Conservation (phyloP, 2,329 filamentous ascomycete genomes). For the Clarireedia sp. region DNA sequence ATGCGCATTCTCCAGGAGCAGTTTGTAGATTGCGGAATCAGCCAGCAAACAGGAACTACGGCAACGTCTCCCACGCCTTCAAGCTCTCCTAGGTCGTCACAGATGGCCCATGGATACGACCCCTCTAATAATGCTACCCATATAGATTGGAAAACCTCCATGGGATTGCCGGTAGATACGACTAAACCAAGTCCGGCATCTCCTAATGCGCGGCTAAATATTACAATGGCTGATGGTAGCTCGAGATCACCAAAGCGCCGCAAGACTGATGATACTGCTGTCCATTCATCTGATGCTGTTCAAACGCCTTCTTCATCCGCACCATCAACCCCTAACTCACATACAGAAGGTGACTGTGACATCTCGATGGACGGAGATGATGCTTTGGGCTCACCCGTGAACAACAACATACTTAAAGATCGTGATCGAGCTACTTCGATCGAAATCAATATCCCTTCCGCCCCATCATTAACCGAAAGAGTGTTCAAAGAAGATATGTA, state of each 20-base stretch:
- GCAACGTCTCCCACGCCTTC: not conserved
- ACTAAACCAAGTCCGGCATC: not conserved
- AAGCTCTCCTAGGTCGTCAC: not conserved
- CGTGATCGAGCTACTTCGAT: not conserved
- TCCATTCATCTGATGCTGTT: not conserved
- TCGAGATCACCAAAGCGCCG: not conserved
- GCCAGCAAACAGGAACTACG: constrained; percentile 1
- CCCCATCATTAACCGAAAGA: not conserved
- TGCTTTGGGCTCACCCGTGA: no score
- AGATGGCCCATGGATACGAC: not conserved
- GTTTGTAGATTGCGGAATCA: not conserved
- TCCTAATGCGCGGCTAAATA: constrained; percentile 18
- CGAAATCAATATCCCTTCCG: not conserved
- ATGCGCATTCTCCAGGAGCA: constrained; percentile 37
- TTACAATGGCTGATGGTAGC: constrained; percentile 8
- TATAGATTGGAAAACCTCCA: not conserved
- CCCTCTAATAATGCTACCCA: not conserved
- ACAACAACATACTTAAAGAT: no score
- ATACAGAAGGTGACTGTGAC: not conserved
- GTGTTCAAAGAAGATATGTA: not conserved
- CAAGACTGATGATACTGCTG: not conserved
- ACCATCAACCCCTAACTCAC: constrained; percentile 7
- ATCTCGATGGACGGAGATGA: no score
- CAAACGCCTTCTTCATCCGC: constrained; percentile 3
- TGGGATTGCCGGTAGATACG: not conserved